These are phyloP conservation scores for Trypanosoma conorhini DNA, from an alignment of 208 protist species.

Conservation along the genomic window DNA sequence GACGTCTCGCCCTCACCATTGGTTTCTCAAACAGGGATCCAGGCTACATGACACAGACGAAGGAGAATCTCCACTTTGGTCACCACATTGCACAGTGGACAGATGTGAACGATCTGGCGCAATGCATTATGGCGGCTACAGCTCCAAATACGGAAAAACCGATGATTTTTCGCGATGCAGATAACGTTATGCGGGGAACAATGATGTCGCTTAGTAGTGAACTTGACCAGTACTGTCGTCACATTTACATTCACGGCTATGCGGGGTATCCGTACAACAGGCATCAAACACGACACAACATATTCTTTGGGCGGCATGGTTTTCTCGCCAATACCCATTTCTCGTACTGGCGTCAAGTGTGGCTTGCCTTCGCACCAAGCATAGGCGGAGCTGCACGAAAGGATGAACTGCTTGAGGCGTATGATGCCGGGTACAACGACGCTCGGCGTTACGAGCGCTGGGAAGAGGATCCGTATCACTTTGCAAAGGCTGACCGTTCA, in stretches of 20 bases:
- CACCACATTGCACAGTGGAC: conserved; percentile 85
- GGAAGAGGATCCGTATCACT: conserved; percentile 92
- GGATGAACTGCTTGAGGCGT: conserved; percentile 77
- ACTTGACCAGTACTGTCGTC: conserved; percentile 88
- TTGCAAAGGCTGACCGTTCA: conserved; percentile 80
- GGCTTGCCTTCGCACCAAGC: conserved; percentile 71
- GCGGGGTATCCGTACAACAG: conserved; percentile 75
- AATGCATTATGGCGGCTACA: conserved; percentile 83
- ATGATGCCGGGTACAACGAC: conserved; percentile 87
- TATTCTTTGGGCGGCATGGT: conserved; percentile 85
- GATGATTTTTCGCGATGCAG: conserved; percentile 83
- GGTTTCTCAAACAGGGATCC: conserved; percentile 85
- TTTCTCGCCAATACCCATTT: conserved; percentile 84
- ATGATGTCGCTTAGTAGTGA: conserved; percentile 90
- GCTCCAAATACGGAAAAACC: conserved; percentile 84
- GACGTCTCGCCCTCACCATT: conserved; percentile 83
- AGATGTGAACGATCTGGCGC: conserved; percentile 71
- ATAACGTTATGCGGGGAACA: conserved; percentile 87
- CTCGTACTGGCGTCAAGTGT: conserved; percentile 66
- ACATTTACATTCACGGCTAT: conserved; percentile 91
- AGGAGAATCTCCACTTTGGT: conserved; percentile 87
- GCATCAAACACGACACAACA: conserved; percentile 83
- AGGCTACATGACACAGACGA: conserved; percentile 81
- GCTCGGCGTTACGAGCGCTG: conserved; percentile 86
- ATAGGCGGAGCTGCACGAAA: conserved; percentile 44